Percentiles rank a stretch among this genome's conserved stretches.
Evolutionary conservation across 257 asterid species (phyloP).

Genomic region (Solanum megistacrolobum): DNA sequence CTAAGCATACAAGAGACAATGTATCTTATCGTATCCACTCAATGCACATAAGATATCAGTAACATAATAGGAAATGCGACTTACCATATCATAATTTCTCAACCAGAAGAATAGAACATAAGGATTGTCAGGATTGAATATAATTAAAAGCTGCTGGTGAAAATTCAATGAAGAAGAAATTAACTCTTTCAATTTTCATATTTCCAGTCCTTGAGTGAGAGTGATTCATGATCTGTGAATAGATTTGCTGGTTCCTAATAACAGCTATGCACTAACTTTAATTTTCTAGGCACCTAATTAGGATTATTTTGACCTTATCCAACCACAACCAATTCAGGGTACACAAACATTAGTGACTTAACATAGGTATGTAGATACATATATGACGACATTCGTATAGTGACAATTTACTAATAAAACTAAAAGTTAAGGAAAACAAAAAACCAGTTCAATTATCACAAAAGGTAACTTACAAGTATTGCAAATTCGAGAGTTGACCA

Average conservation of each 20-base stretch:
- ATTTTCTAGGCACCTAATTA: not conserved
- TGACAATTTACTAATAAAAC: not conserved
- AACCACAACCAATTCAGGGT: not conserved
- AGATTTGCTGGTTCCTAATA: not conserved
- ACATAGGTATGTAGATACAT: not conserved
- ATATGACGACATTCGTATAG: not conserved
- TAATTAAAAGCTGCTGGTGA: not conserved
- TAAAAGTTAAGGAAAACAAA: not conserved
- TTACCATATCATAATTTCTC: not conserved
- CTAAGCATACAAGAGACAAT: not conserved
- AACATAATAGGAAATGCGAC: not conserved
- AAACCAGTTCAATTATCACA: not conserved
- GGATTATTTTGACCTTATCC: not conserved
- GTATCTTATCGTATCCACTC: not conserved
- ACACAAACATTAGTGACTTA: not conserved
- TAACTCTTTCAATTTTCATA: not conserved
- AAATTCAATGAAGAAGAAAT: not conserved
- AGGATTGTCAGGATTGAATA: not conserved
- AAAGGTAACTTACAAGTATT: constrained; percentile 70
- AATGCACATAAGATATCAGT: not conserved
- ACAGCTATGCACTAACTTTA: not conserved
- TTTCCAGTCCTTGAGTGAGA: not conserved
- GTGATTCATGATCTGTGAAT: not conserved
- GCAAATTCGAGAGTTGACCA: constrained; percentile 62
- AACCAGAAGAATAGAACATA: not conserved